These are phyloP conservation scores for Rhinocladiella mackenziei DNA, from an alignment of 2,329 filamentous ascomycete genomes.

Conservation along the genomic window DNA sequence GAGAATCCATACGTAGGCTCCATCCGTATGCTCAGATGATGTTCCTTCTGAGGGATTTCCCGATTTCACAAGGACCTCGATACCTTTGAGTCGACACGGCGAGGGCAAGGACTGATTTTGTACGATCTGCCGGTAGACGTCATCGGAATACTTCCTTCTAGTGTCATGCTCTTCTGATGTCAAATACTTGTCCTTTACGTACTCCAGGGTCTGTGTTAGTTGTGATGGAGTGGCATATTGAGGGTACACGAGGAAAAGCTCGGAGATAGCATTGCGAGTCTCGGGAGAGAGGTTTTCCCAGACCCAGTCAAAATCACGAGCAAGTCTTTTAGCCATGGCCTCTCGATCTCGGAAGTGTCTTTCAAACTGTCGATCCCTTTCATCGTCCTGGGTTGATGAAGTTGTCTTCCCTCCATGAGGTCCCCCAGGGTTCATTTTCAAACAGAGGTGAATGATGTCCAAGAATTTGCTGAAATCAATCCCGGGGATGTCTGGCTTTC, in stretches of 20 bases:
- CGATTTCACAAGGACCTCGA: constrained; percentile 17
- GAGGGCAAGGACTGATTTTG: constrained; percentile 12
- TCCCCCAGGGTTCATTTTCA: constrained; percentile 14
- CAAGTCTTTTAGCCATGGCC: constrained; percentile 11
- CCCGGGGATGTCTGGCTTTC: constrained; percentile 8
- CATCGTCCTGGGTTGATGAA: constrained; percentile 12
- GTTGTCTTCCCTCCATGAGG: neutral
- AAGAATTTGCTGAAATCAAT: constrained; percentile 16
- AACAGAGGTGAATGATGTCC: constrained; percentile 15
- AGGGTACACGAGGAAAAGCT: constrained; percentile 18
- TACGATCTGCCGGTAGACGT: constrained; percentile 16
- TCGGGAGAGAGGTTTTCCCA: constrained; percentile 10
- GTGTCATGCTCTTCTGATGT: constrained; percentile 1
- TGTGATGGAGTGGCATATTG: constrained; percentile 13
- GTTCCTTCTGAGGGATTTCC: neutral
- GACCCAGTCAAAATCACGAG: constrained; percentile 12
- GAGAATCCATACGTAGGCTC: constrained; percentile 17
- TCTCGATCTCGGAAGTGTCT: constrained; percentile 19
- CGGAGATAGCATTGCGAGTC: constrained; percentile 7
- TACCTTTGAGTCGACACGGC: constrained; percentile 15
- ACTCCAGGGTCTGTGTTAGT: constrained; percentile 10
- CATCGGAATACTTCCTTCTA: constrained; percentile 13
- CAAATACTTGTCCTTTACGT: constrained; percentile 16
- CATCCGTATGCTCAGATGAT: constrained; percentile 1
- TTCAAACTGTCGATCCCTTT: constrained; percentile 15